These are phyloP conservation scores for Castanospermum australe DNA, from an alignment of 306 rosid genomes.

Conservation along the genomic window DNA sequence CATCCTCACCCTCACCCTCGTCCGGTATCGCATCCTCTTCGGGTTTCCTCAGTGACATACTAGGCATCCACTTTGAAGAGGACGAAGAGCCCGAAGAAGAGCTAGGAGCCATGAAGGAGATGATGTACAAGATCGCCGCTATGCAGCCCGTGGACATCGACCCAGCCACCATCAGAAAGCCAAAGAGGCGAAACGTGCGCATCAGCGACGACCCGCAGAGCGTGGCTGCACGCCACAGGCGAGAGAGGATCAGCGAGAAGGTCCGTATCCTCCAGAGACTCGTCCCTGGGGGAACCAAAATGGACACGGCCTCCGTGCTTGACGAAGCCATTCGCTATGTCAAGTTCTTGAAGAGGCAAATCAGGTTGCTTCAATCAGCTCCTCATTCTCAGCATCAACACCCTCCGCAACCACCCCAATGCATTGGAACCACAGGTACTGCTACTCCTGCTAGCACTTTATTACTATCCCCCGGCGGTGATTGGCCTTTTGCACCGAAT, in stretches of 20 bases:
- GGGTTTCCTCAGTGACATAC: not conserved
- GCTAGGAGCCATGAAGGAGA: slow-evolving; percentile 90
- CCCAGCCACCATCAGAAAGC: slow-evolving; percentile 72
- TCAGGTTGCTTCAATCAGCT: slow-evolving; percentile 61
- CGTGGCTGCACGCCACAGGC: slow-evolving; percentile 82
- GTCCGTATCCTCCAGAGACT: slow-evolving; percentile 87
- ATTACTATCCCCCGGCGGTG: not conserved
- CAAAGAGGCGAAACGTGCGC: slow-evolving; percentile 80
- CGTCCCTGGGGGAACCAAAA: slow-evolving; percentile 92
- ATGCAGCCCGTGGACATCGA: slow-evolving; percentile 98
- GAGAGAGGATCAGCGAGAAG: slow-evolving; percentile 92
- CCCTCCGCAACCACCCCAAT: not conserved
- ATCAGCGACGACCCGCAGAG: slow-evolving; percentile 94
- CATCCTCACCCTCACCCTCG: not conserved
- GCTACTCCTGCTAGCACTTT: not conserved
- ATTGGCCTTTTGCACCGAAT: slow-evolving; percentile 23
- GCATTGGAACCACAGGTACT: not conserved
- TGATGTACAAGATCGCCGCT: slow-evolving; percentile 93
- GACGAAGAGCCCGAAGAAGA: slow-evolving; percentile 58
- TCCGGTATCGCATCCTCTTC: not conserved
- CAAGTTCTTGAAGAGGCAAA: slow-evolving; percentile 87
- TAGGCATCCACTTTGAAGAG: slow-evolving; percentile 21
- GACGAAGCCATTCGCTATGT: slow-evolving; percentile 93
- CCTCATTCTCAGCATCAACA: not conserved
- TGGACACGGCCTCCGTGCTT: slow-evolving; percentile 96